Base-by-base conservation (phyloP, 1,284 basidiomycete species). In the Rhodofomes roseus region DNA sequence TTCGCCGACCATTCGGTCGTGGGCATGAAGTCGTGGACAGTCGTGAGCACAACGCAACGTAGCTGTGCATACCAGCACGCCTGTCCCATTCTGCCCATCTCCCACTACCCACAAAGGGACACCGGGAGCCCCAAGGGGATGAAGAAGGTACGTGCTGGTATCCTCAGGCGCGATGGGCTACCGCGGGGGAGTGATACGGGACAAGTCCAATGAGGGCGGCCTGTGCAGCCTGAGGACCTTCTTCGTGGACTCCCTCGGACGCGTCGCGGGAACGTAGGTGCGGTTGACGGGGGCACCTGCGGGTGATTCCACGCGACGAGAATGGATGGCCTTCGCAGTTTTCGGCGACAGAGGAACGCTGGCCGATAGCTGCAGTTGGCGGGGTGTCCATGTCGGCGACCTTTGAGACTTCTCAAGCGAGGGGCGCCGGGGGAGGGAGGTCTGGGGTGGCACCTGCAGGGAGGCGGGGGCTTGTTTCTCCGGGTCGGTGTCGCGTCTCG, bases 171-270 rank as follows among this genome's bases (percentile, higher is more conserved):
- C 23, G 46, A 48, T 20, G 8, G 9, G 39, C 46, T 46, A 36
- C 48, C 48, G 46, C 22, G 39, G 55, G 20, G 55, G 34, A n/a
- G 23, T 58, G 34, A 56, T 51, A 37, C 23, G 34, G 25, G 56
- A 55, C 41, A 61, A 41, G 54, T 61, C 56, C 22, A 61, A 48
- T 16, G 60, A 53, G n/a, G 60, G 56, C 20, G 60, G 60, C 44
- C 60, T n/a, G 50, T 58, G 60, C 20, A 55, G 39, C 20, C 52
- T 25, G 31, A 58, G 57, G 36, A 41, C 48, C 40, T 54, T 43
- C 60, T 58, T 58, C 60, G 39, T 56, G 36, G 39, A 29, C 37
- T 40, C 43, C 50, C 50, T 31, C 4, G 50, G 50, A 20, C 50
- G 50, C 31, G 50, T 52, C 18, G 50, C 50, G 20, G 50, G 50